phyloP scores from a whole-genome alignment of 805 yeast species.

The Ogataea pini region DNA sequence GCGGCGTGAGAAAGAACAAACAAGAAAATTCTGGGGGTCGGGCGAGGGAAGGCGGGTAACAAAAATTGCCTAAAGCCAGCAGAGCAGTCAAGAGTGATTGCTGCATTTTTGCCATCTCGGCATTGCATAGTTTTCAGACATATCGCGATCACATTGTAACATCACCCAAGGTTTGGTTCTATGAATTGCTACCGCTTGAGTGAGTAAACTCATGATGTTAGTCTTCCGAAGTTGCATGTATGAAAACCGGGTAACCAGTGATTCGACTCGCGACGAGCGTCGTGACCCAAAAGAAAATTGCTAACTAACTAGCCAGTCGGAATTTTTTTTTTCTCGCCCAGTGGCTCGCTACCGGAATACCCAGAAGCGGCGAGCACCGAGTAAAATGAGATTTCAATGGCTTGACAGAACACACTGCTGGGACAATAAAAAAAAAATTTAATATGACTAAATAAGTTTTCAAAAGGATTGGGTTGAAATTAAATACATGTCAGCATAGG shows the following conservation, averaged over 20 bases:
- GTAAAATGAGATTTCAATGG: not conserved
- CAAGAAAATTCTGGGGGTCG: not conserved
- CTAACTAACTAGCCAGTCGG: no score
- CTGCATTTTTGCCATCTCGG: no score
- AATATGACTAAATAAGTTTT: not conserved
- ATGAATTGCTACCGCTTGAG: no score
- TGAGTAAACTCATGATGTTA: no score
- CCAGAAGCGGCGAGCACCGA: conserved; percentile 1
- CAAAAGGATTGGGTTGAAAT: not conserved
- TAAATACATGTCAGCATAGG: conserved; percentile 1
- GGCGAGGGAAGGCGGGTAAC: not conserved
- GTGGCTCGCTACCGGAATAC: not conserved
- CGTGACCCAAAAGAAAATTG: no score
- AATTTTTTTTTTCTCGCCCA: not conserved
- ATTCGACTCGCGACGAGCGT: not conserved
- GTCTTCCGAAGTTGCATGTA: no score
- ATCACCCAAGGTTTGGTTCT: no score
- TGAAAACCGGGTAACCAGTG: not conserved
- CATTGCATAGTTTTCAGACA: no score
- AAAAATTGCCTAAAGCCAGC: not conserved
- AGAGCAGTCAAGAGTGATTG: no score
- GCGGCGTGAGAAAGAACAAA: not conserved
- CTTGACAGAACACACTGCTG: conserved; percentile 6
- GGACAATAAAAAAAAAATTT: conserved; percentile 1
- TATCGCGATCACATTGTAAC: no score